Evolutionary conservation across 2,329 filamentous ascomycete genomes (phyloP), one percentile per base, ranked within the genome.

Genomic region (Pseudocercospora crystallina): DNA sequence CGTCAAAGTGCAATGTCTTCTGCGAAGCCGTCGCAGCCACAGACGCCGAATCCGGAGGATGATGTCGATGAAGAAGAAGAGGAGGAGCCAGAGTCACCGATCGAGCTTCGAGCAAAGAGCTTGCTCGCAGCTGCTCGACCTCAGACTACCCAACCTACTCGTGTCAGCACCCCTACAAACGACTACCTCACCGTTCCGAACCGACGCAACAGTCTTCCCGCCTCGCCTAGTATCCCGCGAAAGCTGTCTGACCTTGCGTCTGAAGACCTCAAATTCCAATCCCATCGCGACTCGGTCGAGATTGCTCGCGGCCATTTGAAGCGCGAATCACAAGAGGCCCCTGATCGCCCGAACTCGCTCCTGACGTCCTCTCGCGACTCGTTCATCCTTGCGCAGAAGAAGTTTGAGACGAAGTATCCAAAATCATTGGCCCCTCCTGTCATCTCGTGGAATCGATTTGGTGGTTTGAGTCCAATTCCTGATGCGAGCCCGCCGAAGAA

Each of bases 251-350:
- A 60, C 30, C 46, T 62, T 2, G 49, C 49, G n/a, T 47, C 39
- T 2, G 55, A 61, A 44, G 58, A 65, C n/a, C 35, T 56, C 17
- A 50, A 50, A 11, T 60, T 63, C 47, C 38, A 49, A 26, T 42
- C 46, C 2, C 65, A 67, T 44, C 60, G 65, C 39, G 61, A 68
- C 51, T 66, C 63, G 5, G 53, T 68, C 10, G 64, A 67, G 3
- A 55, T 66, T 7, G 54, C 57, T 11, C 61, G 56, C 31, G 56
- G 51, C 8, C 54, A 56, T 14, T 39, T 60, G 8, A 39, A 40
- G 33, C 46, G 56, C 15, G 56, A 61, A 10, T 51, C 63, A 11
- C 43, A 47, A 2, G 50, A 53, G 10, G 53, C 51, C 8, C 43
- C 31, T 57, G 13, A 47, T 54, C n/a, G 45, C 54, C 49, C 49